Conservation (phyloP, 179 eudicot genomes). For the Beta lomatogona region DNA sequence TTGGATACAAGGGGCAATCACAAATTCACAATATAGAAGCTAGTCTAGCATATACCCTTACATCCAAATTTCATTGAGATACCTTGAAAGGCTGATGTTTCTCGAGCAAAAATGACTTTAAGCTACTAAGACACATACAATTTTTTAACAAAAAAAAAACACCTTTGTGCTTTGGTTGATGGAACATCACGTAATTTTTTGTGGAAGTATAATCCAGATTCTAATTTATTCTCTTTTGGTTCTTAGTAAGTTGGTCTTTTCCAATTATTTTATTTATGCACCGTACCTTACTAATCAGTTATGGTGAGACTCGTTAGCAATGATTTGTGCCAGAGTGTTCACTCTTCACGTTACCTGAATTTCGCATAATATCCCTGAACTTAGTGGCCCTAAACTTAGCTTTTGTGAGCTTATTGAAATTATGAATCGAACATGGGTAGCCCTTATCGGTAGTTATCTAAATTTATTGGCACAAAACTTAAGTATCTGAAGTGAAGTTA, state of each 20-base stretch:
- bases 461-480: too few species aligned
- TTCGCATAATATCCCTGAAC: too few species aligned
- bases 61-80: constrained; percentile 7
- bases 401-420: too few species aligned
- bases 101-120: neutral
- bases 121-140: too few species aligned
- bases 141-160: too few species aligned
- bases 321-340: neutral
- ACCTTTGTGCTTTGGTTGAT: neutral
- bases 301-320: neutral
- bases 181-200: neutral
- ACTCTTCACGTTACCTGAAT: too few species aligned
- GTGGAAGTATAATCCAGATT: neutral
- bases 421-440: too few species aligned
- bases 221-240: neutral
- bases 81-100: neutral
- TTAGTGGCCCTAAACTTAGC: too few species aligned
- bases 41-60: neutral
- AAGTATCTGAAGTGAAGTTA: too few species aligned
- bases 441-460: too few species aligned
- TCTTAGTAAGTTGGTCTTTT: neutral
- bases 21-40: neutral
- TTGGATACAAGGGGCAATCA: neutral
- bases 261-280: too few species aligned
- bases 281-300: neutral